Base-by-base conservation (phyloP, 2,329 filamentous ascomycete species). In the Cladophialophora psammophila region DNA sequence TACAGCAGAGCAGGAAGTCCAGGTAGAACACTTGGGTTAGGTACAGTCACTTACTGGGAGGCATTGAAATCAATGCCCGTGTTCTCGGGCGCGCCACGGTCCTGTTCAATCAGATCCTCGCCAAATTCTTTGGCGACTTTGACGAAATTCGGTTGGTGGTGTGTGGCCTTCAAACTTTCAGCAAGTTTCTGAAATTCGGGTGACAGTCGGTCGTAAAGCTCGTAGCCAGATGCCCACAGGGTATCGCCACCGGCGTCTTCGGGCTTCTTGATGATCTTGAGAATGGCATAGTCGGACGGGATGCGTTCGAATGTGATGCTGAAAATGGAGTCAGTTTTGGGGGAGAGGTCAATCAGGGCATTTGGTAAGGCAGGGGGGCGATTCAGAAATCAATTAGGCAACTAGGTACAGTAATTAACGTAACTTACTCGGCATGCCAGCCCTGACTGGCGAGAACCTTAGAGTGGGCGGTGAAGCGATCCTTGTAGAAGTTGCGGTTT, bases 181-280 rank as follows among this genome's bases (percentile, higher is more conserved):
- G 79, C 76, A 67, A 81, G 79, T 26, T 75, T 78, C 66, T 85
- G 86, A 60, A 86, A 85, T 0, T 84, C 79, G 1, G 80, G 65
- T 8, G 65, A 69, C 1, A 91, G 80, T 26, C 87, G 84, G 73
- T 91, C 88, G 72, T 89, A 91, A 9, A 89, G 76, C 71, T 90
- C 88, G 73, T 90, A 90, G 0, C 87, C 87, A 0, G 87, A 88
- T 0, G 88, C 88, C 87, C 88, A 91, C 5, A 91, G 82, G 0
- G 89, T 90, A 75, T 89, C 86, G 55, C 70, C 72, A 8, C 87
- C 87, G 0, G 83, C 86, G 70, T 52, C 64, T 26, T 59, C 80
- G 0, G 87, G 87, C 0, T 88, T 76, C 53, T 85, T 78, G 5
- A 82, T 84, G 1, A 90, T 78, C 42, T 87, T 83, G 20, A 91